phyloP scores from a whole-genome alignment of 2,329 filamentous ascomycete species.

The Metarhizium robertsii region DNA sequence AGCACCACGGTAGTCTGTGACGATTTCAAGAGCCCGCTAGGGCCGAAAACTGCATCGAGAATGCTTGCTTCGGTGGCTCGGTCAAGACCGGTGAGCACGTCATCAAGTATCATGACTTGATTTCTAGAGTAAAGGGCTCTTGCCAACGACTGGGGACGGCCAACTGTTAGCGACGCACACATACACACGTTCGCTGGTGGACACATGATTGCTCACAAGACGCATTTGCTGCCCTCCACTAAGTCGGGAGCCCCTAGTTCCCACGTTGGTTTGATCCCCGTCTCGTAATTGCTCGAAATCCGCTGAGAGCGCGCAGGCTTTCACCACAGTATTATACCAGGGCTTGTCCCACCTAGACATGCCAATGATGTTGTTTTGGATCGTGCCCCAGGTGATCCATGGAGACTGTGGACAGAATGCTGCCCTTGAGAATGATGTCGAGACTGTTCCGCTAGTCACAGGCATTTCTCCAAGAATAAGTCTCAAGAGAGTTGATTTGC shows the following conservation, averaged over 20 bases:
- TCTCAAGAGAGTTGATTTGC: conserved; percentile 13
- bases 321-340: conserved; percentile 12
- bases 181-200: too few relatives aligned
- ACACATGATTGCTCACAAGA: conserved; percentile 8
- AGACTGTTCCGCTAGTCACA: conserved; percentile 1
- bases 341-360: conserved; percentile 9
- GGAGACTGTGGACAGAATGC: conserved; percentile 16
- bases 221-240: conserved; percentile 18
- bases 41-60: conserved; percentile 24
- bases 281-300: conserved; percentile 12
- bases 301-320: conserved; percentile 9
- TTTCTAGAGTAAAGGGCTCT: conserved; percentile 14
- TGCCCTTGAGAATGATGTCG: conserved; percentile 6
- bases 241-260: conserved; percentile 12
- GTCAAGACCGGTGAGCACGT: conserved; percentile 26
- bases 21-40: conserved; percentile 17
- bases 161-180: neutral
- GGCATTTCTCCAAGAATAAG: conserved; percentile 12
- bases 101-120: conserved; percentile 20
- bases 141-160: conserved; percentile 10
- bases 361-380: conserved; percentile 15
- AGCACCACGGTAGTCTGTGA: conserved; percentile 15
- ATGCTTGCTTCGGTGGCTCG: conserved; percentile 27
- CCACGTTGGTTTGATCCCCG: conserved; percentile 13
- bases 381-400: conserved; percentile 13